phyloP scores from a whole-genome alignment of 306 rosid genomes.

The Lotus japonicus region DNA sequence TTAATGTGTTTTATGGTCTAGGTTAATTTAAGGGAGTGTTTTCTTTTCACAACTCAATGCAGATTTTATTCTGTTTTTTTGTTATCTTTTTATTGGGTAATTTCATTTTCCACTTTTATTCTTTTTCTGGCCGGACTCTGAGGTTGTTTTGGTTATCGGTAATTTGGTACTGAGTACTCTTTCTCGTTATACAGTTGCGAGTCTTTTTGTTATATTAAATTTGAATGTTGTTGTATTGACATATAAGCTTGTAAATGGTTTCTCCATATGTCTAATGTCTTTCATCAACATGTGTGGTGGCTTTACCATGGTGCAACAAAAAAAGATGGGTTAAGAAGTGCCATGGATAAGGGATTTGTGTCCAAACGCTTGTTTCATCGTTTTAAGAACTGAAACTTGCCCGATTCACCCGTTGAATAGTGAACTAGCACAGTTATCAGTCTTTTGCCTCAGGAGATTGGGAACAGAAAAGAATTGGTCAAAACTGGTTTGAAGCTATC shows the following conservation, averaged over 20 bases:
- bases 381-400: neutral
- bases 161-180: neutral
- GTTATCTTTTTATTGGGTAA: constrained; percentile 6
- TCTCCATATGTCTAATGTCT: neutral
- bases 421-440: neutral
- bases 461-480: neutral
- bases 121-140: neutral
- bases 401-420: neutral
- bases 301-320: neutral
- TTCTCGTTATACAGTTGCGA: neutral
- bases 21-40: constrained; percentile 9
- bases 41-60: neutral
- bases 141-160: neutral
- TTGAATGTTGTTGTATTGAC: neutral
- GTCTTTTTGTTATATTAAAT: neutral
- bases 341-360: neutral
- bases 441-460: neutral
- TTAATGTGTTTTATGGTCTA: constrained; percentile 11
- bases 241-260: neutral
- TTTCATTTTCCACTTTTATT: neutral
- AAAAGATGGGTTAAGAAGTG: neutral
- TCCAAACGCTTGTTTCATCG: neutral
- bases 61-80: neutral
- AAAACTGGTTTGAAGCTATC: neutral
- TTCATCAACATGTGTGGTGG: neutral